Evolutionary conservation across 345 rosid genomes (phyloP).

Genomic region (Melaleuca alternifolia): DNA sequence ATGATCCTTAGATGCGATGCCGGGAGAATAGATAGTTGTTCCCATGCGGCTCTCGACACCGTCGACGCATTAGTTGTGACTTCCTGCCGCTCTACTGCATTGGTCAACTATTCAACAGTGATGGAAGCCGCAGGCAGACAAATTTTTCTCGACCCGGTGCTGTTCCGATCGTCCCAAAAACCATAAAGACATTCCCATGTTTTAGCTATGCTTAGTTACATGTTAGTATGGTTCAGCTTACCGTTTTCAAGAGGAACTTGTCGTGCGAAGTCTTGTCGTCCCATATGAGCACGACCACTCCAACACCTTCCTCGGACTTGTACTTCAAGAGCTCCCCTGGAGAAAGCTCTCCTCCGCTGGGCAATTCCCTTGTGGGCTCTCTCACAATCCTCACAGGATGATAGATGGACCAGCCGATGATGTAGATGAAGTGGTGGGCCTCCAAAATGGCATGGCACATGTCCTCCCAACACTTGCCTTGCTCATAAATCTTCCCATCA

Average conservation of each 20-base stretch:
- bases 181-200: neutral
- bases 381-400: constrained; percentile 50
- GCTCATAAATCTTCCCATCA: constrained; percentile 32
- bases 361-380: constrained; percentile 48
- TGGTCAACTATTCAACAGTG: neutral
- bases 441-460: constrained; percentile 59
- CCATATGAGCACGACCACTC: constrained; percentile 50
- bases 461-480: constrained; percentile 58
- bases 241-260: constrained; percentile 44
- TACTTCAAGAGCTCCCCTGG: constrained; percentile 51
- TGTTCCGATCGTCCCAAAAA: neutral
- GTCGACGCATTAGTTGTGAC: neutral
- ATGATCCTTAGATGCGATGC: neutral
- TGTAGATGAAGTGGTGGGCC: constrained; percentile 47
- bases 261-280: constrained; percentile 71
- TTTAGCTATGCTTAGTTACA: neutral
- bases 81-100: neutral
- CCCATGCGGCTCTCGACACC: neutral
- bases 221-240: neutral
- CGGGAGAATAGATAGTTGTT: neutral
- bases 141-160: neutral
- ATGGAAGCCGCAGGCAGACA: neutral
- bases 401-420: constrained; percentile 55
- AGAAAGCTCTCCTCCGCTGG: constrained; percentile 41
- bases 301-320: constrained; percentile 66